These are phyloP conservation scores for Acanthamoeba sp. DNA, from an alignment of 208 protist species.

Conservation along the genomic window DNA sequence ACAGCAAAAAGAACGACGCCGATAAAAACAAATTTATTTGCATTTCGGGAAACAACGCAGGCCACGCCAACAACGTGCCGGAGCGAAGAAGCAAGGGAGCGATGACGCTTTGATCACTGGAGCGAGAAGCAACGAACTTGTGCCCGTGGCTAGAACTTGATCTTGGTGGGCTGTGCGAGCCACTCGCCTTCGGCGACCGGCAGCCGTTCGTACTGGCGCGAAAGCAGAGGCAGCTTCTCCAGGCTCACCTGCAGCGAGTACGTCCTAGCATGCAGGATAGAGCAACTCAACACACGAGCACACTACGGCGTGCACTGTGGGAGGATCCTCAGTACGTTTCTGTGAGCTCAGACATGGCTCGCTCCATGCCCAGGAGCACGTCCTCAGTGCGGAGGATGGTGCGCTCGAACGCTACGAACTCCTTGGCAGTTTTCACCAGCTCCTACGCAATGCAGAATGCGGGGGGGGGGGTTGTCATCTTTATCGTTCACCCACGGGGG, in stretches of 20 bases:
- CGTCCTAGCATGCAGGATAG: neutral
- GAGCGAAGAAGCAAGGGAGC: too few relatives aligned
- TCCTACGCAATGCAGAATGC: neutral
- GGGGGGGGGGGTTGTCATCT: neutral
- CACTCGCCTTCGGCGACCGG: constrained; percentile 11
- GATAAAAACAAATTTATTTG: too few relatives aligned
- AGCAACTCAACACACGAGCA: neutral
- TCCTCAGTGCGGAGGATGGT: constrained; percentile 9
- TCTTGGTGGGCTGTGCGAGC: constrained; percentile 35
- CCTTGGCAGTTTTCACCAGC: constrained; percentile 24
- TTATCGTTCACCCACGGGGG: neutral
- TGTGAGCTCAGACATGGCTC: constrained; percentile 32
- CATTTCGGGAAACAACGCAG: too few relatives aligned
- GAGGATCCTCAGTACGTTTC: constrained; percentile 21
- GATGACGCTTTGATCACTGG: too few relatives aligned
- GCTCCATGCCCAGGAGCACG: neutral
- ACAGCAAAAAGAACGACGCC: too few relatives aligned
- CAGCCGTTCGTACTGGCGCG: constrained; percentile 9
- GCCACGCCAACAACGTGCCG: too few relatives aligned
- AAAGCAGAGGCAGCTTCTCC: constrained; percentile 11
- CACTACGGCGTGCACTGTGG: neutral
- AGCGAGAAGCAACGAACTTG: too few relatives aligned
- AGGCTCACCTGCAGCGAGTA: constrained; percentile 23
- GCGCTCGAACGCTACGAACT: constrained; percentile 3
- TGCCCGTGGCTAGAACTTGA: constrained; percentile 37